phyloP scores from a whole-genome alignment of 2,329 filamentous ascomycete species.

The Fonsecaea nubica region DNA sequence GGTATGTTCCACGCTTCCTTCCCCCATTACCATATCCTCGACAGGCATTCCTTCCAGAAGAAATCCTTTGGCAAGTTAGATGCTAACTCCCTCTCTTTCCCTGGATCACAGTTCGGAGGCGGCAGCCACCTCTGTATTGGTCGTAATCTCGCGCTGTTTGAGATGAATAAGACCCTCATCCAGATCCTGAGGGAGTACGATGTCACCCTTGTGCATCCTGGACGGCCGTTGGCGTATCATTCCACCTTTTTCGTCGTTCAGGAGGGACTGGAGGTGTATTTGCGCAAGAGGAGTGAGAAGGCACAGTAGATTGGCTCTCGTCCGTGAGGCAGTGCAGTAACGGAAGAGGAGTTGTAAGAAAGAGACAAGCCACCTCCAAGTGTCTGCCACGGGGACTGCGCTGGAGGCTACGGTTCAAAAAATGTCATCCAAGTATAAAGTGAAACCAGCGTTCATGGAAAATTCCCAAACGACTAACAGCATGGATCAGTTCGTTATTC shows the following conservation, averaged over 20 bases:
- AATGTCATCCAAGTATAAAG: no score
- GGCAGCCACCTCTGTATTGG: slow-evolving; percentile 65
- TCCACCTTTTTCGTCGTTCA: slow-evolving; percentile 68
- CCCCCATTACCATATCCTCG: neutral
- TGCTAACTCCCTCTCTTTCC: neutral
- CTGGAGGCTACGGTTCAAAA: no score
- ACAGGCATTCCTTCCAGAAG: neutral
- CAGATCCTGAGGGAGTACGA: slow-evolving; percentile 61
- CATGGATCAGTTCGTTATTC: no score
- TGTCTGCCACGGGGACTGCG: no score
- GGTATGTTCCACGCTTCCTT: slow-evolving; percentile 45
- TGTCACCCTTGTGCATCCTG: slow-evolving; percentile 59
- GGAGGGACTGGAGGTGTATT: slow-evolving; percentile 60
- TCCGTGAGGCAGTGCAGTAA: neutral
- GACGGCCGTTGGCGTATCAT: slow-evolving; percentile 58
- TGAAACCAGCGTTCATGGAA: no score
- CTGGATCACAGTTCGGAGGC: slow-evolving; percentile 54
- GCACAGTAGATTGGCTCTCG: slow-evolving; percentile 7
- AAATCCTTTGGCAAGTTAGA: neutral
- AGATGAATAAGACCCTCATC: slow-evolving; percentile 66
- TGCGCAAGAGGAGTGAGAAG: slow-evolving; percentile 38
- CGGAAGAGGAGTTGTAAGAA: neutral
- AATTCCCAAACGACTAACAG: no score
- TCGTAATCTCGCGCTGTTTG: slow-evolving; percentile 61
- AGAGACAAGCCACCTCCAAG: neutral